Conservation (phyloP, 108 stramenopile species). For the Chaetoceros muelleri region DNA sequence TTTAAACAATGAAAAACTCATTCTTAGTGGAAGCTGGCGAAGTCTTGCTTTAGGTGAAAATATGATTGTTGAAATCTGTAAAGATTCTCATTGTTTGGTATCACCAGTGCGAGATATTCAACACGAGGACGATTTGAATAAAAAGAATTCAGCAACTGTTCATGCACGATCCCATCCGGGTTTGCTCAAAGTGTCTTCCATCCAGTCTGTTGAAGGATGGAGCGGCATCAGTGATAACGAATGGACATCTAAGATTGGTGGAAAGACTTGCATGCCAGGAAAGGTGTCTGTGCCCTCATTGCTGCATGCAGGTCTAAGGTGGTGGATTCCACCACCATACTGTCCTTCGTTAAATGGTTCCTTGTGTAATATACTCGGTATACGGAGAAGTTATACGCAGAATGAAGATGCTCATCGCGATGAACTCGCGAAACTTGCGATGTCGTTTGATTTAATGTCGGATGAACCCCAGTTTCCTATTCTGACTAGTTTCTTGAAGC, state of each 20-base stretch:
- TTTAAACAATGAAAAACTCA: slow-evolving; percentile 28
- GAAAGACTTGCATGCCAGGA: slow-evolving; percentile 61
- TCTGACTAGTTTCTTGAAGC: slow-evolving; percentile 22
- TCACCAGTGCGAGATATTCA: too few species aligned
- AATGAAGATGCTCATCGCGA: slow-evolving; percentile 7
- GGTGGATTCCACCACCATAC: slow-evolving; percentile 71
- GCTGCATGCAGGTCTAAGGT: slow-evolving; percentile 51
- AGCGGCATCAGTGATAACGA: slow-evolving; percentile 21
- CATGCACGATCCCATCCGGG: slow-evolving; percentile 56
- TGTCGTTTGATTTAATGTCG: slow-evolving; percentile 41
- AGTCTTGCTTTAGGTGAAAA: slow-evolving; percentile 59
- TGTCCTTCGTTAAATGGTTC: slow-evolving; percentile 59
- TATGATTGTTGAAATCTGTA: slow-evolving; percentile 19
- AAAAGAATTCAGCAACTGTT: slow-evolving; percentile 21
- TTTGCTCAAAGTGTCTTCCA: slow-evolving; percentile 34
- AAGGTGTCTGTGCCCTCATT: slow-evolving; percentile 40
- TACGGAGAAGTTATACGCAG: slow-evolving; percentile 16
- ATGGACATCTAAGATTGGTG: slow-evolving; percentile 44
- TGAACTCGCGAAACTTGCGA: slow-evolving; percentile 32
- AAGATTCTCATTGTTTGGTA: slow-evolving; percentile 5
- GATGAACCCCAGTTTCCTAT: slow-evolving; percentile 26
- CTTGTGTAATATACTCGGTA: slow-evolving; percentile 50
- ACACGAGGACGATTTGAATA: slow-evolving; percentile 1
- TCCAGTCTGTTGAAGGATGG: slow-evolving; percentile 57
- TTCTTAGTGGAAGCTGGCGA: slow-evolving; percentile 70